Conservation (phyloP, 371 early-diverging fungal genomes). For the Apophysomyces trapeziformis region DNA sequence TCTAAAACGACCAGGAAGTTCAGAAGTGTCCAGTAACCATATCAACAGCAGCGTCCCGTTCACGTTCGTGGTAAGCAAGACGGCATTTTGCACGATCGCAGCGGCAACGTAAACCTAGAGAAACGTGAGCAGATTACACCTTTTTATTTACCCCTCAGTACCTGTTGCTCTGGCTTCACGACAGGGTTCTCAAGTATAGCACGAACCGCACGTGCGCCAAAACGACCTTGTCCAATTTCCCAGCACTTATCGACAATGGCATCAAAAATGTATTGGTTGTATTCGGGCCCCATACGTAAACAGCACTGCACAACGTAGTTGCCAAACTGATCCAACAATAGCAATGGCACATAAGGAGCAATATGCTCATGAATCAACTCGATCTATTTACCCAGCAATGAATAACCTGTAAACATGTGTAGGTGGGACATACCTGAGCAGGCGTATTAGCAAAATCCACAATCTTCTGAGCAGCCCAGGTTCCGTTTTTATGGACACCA, state of each 20-base stretch:
- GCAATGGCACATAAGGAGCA: constrained; percentile 69
- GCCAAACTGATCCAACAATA: constrained; percentile 86
- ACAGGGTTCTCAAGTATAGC: constrained; percentile 77
- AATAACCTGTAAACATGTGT: neutral
- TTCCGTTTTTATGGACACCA: constrained; percentile 89
- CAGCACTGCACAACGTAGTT: constrained; percentile 92
- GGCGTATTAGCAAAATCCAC: constrained; percentile 71
- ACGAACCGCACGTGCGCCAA: constrained; percentile 84
- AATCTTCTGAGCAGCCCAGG: constrained; percentile 88
- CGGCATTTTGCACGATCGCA: constrained; percentile 81
- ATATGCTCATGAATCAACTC: constrained; percentile 43
- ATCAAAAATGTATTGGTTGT: constrained; percentile 83
- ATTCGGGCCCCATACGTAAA: constrained; percentile 62
- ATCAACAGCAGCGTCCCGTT: constrained; percentile 89
- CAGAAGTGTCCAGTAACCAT: constrained; percentile 90
- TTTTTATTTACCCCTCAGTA: constrained; percentile 5
- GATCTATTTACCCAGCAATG: constrained; percentile 12
- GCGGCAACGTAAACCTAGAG: constrained; percentile 84
- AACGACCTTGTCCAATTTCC: constrained; percentile 82
- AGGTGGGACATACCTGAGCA: constrained; percentile 14
- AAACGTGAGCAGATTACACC: neutral
- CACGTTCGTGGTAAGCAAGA: constrained; percentile 79
- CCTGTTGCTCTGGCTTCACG: constrained; percentile 49
- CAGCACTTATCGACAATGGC: constrained; percentile 74
- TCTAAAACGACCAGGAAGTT: constrained; percentile 79